Conservation (phyloP, 176 grass and related monocot genomes). For the Juncus inflexus region DNA sequence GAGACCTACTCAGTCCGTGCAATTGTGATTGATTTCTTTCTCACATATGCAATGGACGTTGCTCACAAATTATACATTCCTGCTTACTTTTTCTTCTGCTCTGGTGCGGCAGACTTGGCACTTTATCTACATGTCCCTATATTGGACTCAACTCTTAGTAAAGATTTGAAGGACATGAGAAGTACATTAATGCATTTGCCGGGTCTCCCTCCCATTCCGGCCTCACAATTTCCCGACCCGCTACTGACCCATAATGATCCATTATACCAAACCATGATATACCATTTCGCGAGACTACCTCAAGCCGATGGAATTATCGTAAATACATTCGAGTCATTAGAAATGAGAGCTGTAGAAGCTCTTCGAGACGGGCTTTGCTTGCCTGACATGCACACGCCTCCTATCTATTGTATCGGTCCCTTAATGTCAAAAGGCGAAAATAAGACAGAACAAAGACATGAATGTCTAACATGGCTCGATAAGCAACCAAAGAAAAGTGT, state of each 20-base stretch:
- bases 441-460: constrained; percentile 15
- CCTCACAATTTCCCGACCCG: constrained; percentile 27
- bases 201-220: constrained; percentile 39
- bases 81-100: constrained; percentile 31
- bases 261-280: neutral
- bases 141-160: constrained; percentile 3
- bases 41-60: constrained; percentile 31
- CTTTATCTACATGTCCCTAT: constrained; percentile 32
- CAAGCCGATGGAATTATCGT: constrained; percentile 35
- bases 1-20: constrained; percentile 25
- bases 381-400: constrained; percentile 33
- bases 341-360: constrained; percentile 32
- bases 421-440: constrained; percentile 18
- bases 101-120: constrained; percentile 35
- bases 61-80: constrained; percentile 32
- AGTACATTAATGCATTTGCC: constrained; percentile 29
- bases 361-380: constrained; percentile 35
- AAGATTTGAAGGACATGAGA: constrained; percentile 33
- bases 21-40: constrained; percentile 47
- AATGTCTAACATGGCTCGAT: constrained; percentile 56
- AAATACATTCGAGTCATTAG: constrained; percentile 49
- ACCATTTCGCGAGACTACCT: neutral
- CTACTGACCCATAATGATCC: constrained; percentile 11
- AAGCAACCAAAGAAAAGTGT: constrained; percentile 45
- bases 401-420: constrained; percentile 46